A percentile compares a stretch with the other conserved stretches of the same genome.
Conservation (phyloP, 805 yeast genomes). For the Saccharomyces cerevisiae region DNA sequence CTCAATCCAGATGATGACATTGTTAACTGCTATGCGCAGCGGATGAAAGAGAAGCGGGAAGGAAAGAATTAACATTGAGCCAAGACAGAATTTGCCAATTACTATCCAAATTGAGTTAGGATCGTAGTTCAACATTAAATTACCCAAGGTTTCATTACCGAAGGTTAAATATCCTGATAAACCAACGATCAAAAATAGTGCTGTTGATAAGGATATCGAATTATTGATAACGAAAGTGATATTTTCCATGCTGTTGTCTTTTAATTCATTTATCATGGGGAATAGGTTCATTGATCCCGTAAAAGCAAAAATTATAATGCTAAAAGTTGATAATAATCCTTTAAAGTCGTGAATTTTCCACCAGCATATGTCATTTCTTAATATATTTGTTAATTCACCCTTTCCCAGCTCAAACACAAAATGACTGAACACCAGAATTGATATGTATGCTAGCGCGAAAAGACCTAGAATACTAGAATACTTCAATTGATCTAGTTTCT, state of each 20-base stretch:
- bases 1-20: conserved; percentile 45
- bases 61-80: conserved; percentile 65
- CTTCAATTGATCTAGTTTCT: conserved; percentile 58
- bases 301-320: conserved; percentile 69
- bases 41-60: conserved; percentile 80
- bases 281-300: conserved; percentile 79
- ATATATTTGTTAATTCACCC: conserved; percentile 32
- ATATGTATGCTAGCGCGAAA: conserved; percentile 53
- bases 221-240: conserved; percentile 36
- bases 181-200: conserved; percentile 57
- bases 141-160: conserved; percentile 58
- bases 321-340: conserved; percentile 53
- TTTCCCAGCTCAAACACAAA: conserved; percentile 36
- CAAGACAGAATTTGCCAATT: conserved; percentile 53
- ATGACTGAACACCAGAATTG: conserved; percentile 37
- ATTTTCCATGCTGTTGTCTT: conserved; percentile 44
- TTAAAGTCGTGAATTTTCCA: conserved; percentile 36
- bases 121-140: conserved; percentile 62
- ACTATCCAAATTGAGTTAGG: conserved; percentile 39
- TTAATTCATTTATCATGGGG: conserved; percentile 64
- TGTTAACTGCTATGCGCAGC: conserved; percentile 63
- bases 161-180: conserved; percentile 64
- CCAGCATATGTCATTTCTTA: conserved; percentile 11
- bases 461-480: conserved; percentile 66
- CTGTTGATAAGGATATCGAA: conserved; percentile 47